Evolutionary conservation across 106 monocot genomes (phyloP), one percentile per base, ranked within the genome.

Genomic region (Allium fistulosum): DNA sequence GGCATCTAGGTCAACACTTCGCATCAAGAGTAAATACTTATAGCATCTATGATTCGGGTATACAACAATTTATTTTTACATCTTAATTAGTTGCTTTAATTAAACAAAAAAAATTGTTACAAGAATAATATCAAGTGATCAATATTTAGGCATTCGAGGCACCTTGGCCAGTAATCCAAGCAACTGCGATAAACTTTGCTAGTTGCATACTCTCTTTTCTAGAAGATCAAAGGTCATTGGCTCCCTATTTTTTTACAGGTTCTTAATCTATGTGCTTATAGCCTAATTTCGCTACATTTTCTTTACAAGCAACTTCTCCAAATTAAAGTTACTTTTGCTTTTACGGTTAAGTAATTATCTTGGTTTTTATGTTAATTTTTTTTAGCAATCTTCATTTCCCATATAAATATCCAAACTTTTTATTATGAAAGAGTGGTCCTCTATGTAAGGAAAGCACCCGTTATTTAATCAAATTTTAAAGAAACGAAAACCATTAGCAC

Each of bases 181-280:
- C 97, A 48, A 99, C 92, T 83, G 89, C 97, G 48, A 83, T 99
- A 61, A 89, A 90, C 73, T 99, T 92, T 63, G 82, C 92, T 48
- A 83, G 92, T 53, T 82, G 83, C 78, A 77, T 99, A 70, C 71
- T 99, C 28, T 79, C 92, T 17, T 77, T 84, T 53, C 65, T 81
- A 57, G 89, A 92, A 17, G 89, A 92, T 62, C 89, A 92, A 26
- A 81, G 89, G 4, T 69, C 82, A 14, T 75, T 76, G 62, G 65
- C 80, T 68, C 84, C 89, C 59, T 99, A 83, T 76, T 84, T 82
- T 82, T 59, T 72, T 80, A 22, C 89, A 99, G 92, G 97, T 86
- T 64, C 65, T 45, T 48, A 16, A 22, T 22, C 22, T 22, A 22
- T 22, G 22, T 22, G 22, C 1, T 22, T 22, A 22, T 22, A 22